Conservation (phyloP, 805 yeast genomes). For the Saturnispora diversa region DNA sequence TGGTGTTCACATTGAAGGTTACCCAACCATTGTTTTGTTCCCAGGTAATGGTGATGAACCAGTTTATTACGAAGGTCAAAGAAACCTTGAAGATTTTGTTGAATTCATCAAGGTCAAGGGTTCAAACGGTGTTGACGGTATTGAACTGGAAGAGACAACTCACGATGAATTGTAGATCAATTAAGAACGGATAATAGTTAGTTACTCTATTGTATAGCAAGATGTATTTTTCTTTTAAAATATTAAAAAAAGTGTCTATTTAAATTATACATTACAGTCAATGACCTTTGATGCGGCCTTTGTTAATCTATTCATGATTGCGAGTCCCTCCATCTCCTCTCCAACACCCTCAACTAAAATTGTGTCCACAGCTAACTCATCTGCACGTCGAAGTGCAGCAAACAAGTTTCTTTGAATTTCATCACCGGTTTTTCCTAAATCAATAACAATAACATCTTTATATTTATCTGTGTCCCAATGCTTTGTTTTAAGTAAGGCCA, state of each 20-base stretch:
- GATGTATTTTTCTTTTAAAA: background rate
- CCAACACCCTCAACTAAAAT: conserved; percentile 81
- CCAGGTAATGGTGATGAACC: conserved; percentile 76
- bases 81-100: conserved; percentile 66
- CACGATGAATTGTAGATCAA: conserved; percentile 19
- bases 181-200: too few species aligned
- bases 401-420: conserved; percentile 75
- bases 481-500: conserved; percentile 46
- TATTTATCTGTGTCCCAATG: conserved; percentile 26
- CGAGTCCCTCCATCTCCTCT: conserved; percentile 75
- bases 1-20: conserved; percentile 72
- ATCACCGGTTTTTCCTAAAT: conserved; percentile 39
- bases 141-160: conserved; percentile 18
- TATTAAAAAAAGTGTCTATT: background rate
- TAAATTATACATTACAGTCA: conserved; percentile 3
- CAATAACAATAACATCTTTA: conserved; percentile 7
- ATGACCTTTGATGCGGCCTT: conserved; percentile 64
- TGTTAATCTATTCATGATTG: conserved; percentile 83
- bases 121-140: conserved; percentile 51
- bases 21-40: conserved; percentile 86
- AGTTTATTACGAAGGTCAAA: conserved; percentile 55
- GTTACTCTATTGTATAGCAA: too few species aligned
- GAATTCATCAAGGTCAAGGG: conserved; percentile 67
- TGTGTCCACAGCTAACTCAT: conserved; percentile 48
- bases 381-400: conserved; percentile 64